phyloP scores from a whole-genome alignment of 352 stramenopile genomes.

The Phytophthora cajani region DNA sequence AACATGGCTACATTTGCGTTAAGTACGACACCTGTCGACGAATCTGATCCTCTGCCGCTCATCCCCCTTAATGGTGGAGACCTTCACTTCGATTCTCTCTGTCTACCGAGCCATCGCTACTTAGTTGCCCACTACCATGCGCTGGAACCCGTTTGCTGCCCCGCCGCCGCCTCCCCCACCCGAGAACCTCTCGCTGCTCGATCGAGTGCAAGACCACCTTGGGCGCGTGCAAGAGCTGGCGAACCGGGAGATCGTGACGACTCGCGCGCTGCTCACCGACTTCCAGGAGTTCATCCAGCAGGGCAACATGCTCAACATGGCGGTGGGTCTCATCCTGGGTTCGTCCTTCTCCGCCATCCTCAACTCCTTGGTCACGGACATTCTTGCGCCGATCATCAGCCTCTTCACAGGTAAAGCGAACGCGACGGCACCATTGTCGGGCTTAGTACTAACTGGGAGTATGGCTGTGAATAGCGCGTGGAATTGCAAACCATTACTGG shows the following conservation, averaged over 20 bases:
- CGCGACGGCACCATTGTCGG: not conserved
- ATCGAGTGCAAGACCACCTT: constrained; percentile 24
- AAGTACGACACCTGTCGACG: constrained; percentile 6
- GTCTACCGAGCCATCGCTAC: not conserved
- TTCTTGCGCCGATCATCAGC: constrained; percentile 69
- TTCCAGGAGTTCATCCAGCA: constrained; percentile 82
- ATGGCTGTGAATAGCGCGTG: constrained; percentile 44
- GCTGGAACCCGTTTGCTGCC: constrained; percentile 30
- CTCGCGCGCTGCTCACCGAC: constrained; percentile 38
- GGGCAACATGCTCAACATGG: constrained; percentile 78
- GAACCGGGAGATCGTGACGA: constrained; percentile 21
- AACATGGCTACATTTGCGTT: not conserved
- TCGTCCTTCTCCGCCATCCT: constrained; percentile 73
- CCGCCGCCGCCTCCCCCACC: constrained; percentile 21
- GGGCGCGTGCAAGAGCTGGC: constrained; percentile 33
- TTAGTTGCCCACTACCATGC: constrained; percentile 6
- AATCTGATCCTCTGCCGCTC: constrained; percentile 5
- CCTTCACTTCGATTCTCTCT: not conserved
- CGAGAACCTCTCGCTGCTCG: constrained; percentile 37
- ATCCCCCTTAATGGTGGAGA: constrained; percentile 3
- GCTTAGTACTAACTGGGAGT: not conserved
- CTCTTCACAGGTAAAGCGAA: constrained; percentile 60
- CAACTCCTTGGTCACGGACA: constrained; percentile 75
- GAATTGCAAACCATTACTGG: constrained; percentile 69
- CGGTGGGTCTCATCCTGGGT: constrained; percentile 71